A percentile compares a stretch with the other conserved stretches of the same genome.
These are phyloP conservation scores for Apiotrichum porosum DNA, from an alignment of 1,284 basidiomycete genomes.

Conservation along the genomic window DNA sequence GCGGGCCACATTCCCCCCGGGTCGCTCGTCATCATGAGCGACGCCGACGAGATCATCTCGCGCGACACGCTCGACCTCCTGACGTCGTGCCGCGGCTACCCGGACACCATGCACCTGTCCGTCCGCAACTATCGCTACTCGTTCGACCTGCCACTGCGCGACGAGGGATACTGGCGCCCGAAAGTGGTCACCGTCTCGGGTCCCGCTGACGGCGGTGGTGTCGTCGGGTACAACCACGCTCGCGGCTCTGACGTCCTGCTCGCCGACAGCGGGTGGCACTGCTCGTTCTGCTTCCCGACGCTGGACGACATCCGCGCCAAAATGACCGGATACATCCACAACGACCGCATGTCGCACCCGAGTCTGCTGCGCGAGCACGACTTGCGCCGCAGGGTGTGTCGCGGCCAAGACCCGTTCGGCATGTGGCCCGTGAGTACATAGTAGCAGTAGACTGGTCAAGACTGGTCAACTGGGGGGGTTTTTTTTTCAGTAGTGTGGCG, in stretches of 20 bases:
- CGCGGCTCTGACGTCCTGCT: slow-evolving; percentile 54
- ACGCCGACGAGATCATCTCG: slow-evolving; percentile 65
- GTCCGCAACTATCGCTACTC: slow-evolving; percentile 63
- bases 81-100: slow-evolving; percentile 52
- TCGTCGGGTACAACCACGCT: slow-evolving; percentile 18
- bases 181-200: slow-evolving; percentile 1
- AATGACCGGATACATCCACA: slow-evolving; percentile 32
- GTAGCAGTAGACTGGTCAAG: no score
- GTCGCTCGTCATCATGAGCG: slow-evolving; percentile 59
- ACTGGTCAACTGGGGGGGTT: no score
- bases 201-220: background rate
- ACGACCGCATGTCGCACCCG: slow-evolving; percentile 23
- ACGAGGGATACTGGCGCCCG: slow-evolving; percentile 54
- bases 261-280: slow-evolving; percentile 58
- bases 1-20: slow-evolving; percentile 5
- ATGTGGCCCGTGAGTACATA: slow-evolving; percentile 29
- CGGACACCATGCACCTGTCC: slow-evolving; percentile 48
- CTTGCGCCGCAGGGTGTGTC: slow-evolving; percentile 21
- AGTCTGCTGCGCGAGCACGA: slow-evolving; percentile 8
- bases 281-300: slow-evolving; percentile 33
- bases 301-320: slow-evolving; percentile 27
- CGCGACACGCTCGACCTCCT: slow-evolving; percentile 57
- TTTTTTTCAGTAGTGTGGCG: no score
- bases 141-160: slow-evolving; percentile 57
- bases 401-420: slow-evolving; percentile 25